Percentiles rank a stretch among this genome's conserved stretches.
Evolutionary conservation across 306 rosid genomes (phyloP).

Genomic region (Elaeagnus macrophylla): DNA sequence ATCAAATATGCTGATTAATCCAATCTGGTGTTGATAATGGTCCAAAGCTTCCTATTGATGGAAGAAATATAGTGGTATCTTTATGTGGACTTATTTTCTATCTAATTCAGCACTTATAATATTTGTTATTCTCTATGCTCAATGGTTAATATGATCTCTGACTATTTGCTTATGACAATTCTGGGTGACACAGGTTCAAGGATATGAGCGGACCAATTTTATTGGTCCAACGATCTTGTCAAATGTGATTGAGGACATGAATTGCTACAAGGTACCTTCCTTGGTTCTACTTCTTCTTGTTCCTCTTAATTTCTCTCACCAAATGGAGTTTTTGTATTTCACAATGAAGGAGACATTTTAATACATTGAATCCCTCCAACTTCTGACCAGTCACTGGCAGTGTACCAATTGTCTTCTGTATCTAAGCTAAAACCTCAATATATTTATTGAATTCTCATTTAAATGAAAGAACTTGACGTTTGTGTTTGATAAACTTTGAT

Average conservation of each 20-base stretch:
- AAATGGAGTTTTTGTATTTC: not conserved
- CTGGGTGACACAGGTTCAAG: constrained; percentile 55
- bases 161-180: too few relatives aligned
- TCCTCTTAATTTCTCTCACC: not conserved
- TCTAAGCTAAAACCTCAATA: not conserved
- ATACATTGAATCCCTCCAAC: not conserved
- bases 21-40: constrained; percentile 82
- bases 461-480: too few relatives aligned
- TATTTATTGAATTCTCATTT: not conserved
- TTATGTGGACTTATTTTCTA: constrained; percentile 2
- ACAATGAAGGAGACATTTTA: not conserved
- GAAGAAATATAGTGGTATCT: constrained; percentile 72
- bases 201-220: constrained; percentile 85
- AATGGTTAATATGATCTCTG: too few relatives aligned
- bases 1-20: constrained; percentile 66
- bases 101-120: not conserved
- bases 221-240: constrained; percentile 84
- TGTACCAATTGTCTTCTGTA: not conserved
- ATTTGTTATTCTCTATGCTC: too few relatives aligned
- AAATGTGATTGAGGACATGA: constrained; percentile 53
- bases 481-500: constrained; percentile 6
- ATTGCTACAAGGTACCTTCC: constrained; percentile 70
- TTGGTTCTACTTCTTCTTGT: not conserved
- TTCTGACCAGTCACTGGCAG: not conserved
- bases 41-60: constrained; percentile 67